These are phyloP conservation scores for Psidium guajava DNA, from an alignment of 345 rosid species.

Conservation along the genomic window DNA sequence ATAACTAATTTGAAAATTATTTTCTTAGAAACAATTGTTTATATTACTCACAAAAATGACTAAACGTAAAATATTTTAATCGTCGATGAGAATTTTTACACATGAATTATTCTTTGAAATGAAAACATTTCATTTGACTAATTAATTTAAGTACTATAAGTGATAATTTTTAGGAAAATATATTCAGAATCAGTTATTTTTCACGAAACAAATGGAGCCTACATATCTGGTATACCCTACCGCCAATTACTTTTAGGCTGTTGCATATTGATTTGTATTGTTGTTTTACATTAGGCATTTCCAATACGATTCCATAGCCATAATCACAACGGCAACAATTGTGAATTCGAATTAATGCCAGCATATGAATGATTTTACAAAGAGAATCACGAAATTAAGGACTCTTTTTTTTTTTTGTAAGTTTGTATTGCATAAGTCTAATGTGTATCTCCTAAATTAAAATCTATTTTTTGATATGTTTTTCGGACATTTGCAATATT, in stretches of 20 bases:
- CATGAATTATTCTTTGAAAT: too few relatives aligned
- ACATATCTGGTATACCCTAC: neutral
- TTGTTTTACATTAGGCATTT: neutral
- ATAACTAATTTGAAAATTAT: too few relatives aligned
- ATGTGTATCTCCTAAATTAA: neutral
- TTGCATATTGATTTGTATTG: neutral
- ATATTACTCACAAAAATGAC: too few relatives aligned
- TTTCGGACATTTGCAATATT: neutral
- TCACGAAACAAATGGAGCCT: too few relatives aligned
- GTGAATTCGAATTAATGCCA: neutral
- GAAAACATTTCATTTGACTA: too few relatives aligned
- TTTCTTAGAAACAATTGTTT: too few relatives aligned
- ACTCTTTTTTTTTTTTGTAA: neutral
- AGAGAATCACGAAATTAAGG: neutral
- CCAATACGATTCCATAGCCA: neutral
- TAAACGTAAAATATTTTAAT: too few relatives aligned
- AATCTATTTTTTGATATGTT: neutral
- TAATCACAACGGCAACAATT: neutral
- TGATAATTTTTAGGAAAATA: too few relatives aligned
- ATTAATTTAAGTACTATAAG: too few relatives aligned
- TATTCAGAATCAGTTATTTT: too few relatives aligned
- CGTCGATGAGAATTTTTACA: too few relatives aligned
- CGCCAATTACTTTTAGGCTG: neutral
- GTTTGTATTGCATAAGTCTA: neutral
- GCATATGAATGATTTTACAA: neutral